phyloP scores from a whole-genome alignment of 108 stramenopile species.

The Cyclotella baltica region DNA sequence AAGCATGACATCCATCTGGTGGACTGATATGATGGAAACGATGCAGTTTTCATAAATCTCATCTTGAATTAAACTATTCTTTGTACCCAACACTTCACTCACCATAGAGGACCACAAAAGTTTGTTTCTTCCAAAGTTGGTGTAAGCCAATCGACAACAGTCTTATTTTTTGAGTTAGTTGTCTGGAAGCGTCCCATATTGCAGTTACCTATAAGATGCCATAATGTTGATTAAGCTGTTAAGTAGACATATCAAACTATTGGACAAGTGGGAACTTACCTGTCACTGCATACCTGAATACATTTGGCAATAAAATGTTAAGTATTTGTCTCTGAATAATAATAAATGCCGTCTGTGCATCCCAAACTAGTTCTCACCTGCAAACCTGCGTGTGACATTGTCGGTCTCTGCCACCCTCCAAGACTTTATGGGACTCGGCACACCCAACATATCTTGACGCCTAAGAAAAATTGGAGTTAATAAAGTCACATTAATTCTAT shows the following conservation, averaged over 20 bases:
- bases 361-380: conserved; percentile 7
- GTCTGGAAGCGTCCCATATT: conserved; percentile 26
- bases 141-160: conserved; percentile 34
- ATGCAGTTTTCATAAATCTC: conserved; percentile 1
- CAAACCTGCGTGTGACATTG: conserved; percentile 50
- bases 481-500: too few relatives aligned
- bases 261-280: too few relatives aligned
- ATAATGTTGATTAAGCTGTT: too few relatives aligned
- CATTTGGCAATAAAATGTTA: background rate
- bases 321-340: background rate
- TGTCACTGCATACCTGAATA: conserved; percentile 27
- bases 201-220: too few relatives aligned
- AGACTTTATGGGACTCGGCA: conserved; percentile 31
- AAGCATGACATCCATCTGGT: conserved; percentile 31
- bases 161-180: conserved; percentile 2
- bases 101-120: conserved; percentile 7
- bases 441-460: conserved; percentile 48
- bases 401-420: background rate
- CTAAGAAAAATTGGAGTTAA: background rate
- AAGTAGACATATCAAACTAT: too few relatives aligned
- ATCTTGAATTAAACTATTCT: background rate
- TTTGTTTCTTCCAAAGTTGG: conserved; percentile 37
- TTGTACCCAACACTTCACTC: background rate
- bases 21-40: too few relatives aligned
- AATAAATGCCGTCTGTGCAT: too few relatives aligned